Conservation (phyloP, 257 asterid genomes). For the Coffea eugenioides region DNA sequence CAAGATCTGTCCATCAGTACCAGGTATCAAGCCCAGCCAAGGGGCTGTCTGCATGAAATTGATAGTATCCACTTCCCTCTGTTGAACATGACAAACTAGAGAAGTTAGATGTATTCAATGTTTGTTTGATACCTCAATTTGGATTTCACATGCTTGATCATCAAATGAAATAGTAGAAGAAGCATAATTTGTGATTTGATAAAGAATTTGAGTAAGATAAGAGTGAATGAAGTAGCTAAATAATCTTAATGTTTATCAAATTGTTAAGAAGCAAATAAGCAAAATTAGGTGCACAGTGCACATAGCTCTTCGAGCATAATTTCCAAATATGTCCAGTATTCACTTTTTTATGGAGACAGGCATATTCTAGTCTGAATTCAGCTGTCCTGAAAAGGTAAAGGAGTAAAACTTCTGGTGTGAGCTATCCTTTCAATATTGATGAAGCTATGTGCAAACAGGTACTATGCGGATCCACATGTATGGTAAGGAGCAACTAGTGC, state of each 20-base stretch:
- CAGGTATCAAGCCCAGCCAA: constrained; percentile 93
- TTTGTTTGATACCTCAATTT: not conserved
- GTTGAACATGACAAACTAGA: constrained; percentile 22
- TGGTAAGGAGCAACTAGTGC: not conserved
- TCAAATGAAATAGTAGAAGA: not conserved
- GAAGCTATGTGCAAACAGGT: not conserved
- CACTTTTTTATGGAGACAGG: not conserved
- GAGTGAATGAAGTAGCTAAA: not conserved
- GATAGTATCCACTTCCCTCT: constrained; percentile 97
- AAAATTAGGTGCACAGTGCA: not conserved
- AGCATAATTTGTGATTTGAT: not conserved
- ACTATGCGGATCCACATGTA: not conserved
- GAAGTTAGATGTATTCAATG: not conserved
- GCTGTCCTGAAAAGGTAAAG: not conserved
- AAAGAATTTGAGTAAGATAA: not conserved
- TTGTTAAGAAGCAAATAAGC: not conserved
- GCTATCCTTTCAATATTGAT: not conserved
- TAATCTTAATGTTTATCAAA: not conserved
- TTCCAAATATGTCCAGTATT: not conserved
- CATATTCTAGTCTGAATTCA: not conserved
- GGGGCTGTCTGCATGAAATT: constrained; percentile 98
- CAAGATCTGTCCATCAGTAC: constrained; percentile 82
- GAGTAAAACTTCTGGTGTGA: not conserved
- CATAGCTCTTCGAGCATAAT: not conserved
- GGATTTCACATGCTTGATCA: not conserved